A percentile compares a stretch with the other conserved stretches of the same genome.
Conservation (phyloP, 306 rosid genomes). For the Arachis hypogaea region DNA sequence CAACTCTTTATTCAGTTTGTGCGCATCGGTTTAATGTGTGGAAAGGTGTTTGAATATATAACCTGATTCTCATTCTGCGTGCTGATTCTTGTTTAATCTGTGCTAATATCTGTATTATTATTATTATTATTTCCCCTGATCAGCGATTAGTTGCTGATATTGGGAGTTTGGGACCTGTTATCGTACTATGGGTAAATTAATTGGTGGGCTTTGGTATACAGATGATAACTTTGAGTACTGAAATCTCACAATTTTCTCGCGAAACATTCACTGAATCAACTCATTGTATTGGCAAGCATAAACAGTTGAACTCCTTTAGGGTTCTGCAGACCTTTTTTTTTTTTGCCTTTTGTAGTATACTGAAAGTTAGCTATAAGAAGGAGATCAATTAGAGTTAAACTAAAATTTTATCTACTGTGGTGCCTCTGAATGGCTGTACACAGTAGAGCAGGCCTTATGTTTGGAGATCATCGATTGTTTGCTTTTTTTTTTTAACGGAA, state of each 20-base stretch:
- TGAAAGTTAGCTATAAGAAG: background rate
- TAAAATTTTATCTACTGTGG: background rate
- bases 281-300: background rate
- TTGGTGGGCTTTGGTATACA: background rate
- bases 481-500: background rate
- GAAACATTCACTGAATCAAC: background rate
- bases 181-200: background rate
- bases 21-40: background rate
- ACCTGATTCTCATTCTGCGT: background rate
- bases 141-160: background rate
- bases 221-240: background rate
- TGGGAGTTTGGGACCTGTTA: background rate
- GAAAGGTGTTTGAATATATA: background rate
- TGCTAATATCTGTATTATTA: too few species aligned
- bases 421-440: background rate
- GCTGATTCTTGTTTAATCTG: background rate
- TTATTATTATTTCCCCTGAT: too few species aligned
- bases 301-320: background rate
- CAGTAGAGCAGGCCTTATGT: slow-evolving; percentile 3
- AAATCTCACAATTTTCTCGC: background rate
- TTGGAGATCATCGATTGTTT: background rate
- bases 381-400: background rate
- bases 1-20: background rate
- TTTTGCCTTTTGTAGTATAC: background rate
- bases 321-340: background rate